Conservation (phyloP, 2,329 filamentous ascomycete species). For the Ustulina deusta region DNA sequence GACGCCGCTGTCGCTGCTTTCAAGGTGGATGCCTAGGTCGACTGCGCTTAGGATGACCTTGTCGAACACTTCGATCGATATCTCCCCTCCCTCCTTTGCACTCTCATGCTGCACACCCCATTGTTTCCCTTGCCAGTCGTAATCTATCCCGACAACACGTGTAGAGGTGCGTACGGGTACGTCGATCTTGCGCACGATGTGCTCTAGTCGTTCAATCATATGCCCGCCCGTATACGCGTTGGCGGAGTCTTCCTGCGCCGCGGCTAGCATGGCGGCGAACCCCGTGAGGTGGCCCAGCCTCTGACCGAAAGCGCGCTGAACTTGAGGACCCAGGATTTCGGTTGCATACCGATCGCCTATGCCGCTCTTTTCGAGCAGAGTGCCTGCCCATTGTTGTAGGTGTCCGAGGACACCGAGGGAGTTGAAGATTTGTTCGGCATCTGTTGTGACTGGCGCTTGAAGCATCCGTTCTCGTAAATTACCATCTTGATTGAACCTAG, state of each 20-base stretch:
- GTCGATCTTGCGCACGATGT: conserved; percentile 7
- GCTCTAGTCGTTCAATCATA: conserved; percentile 13
- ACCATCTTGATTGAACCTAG: not conserved
- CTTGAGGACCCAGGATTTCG: conserved; percentile 40
- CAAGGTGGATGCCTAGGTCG: not conserved
- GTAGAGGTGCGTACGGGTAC: conserved; percentile 3
- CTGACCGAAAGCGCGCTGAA: conserved; percentile 33
- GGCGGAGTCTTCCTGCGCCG: conserved; percentile 39
- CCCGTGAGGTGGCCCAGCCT: conserved; percentile 26
- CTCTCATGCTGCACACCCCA: not conserved
- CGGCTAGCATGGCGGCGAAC: conserved; percentile 36
- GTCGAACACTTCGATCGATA: conserved; percentile 14
- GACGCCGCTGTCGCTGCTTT: not conserved
- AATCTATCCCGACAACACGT: not conserved
- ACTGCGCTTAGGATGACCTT: conserved; percentile 7
- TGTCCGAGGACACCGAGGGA: conserved; percentile 29
- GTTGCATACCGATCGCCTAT: conserved; percentile 37
- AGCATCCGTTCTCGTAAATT: conserved; percentile 7
- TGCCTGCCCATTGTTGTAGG: conserved; percentile 26
- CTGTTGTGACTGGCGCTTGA: conserved; percentile 18
- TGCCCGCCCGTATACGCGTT: conserved; percentile 38
- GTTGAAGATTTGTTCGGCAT: conserved; percentile 33
- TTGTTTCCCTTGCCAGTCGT: not conserved
- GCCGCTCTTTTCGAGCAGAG: conserved; percentile 27
- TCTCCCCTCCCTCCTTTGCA: not conserved